Evolutionary conservation across 257 asterid species (phyloP).

Genomic region (Solanum ossicruentum): DNA sequence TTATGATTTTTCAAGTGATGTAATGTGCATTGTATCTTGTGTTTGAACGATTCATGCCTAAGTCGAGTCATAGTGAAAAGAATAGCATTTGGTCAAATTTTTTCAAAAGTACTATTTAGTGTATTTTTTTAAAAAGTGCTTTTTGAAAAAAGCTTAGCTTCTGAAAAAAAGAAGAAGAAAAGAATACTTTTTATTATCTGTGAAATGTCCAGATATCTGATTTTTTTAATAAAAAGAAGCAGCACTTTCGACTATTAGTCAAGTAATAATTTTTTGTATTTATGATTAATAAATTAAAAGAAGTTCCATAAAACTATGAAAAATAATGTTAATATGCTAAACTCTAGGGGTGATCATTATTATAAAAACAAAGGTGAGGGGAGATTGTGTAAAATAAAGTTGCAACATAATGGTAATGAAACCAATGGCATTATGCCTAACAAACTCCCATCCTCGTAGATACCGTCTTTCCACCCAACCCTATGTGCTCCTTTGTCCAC

Average conservation of each 20-base stretch:
- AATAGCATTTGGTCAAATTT: background rate
- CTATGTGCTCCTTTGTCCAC: slow-evolving; percentile 3
- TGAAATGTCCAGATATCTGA: too few relatives aligned
- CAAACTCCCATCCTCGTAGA: slow-evolving; percentile 1
- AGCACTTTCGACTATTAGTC: background rate
- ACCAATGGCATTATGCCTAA: slow-evolving; percentile 7
- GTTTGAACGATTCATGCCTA: too few relatives aligned
- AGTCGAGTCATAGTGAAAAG: too few relatives aligned
- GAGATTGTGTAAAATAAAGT: background rate
- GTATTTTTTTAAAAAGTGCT: too few relatives aligned
- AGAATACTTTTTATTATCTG: too few relatives aligned
- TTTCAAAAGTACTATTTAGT: background rate
- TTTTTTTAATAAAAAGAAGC: too few relatives aligned
- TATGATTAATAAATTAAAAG: background rate
- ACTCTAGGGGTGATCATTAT: background rate
- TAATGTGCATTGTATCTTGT: too few relatives aligned
- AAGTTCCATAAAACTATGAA: too few relatives aligned
- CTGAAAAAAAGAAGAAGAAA: too few relatives aligned
- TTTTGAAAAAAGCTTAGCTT: background rate
- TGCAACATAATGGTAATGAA: slow-evolving; percentile 1
- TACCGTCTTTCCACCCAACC: slow-evolving; percentile 1
- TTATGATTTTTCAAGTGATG: too few relatives aligned
- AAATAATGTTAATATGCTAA: background rate
- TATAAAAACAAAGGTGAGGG: background rate
- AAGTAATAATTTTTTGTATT: background rate